These are phyloP conservation scores for Hemileccinum impolitum DNA, from an alignment of 768 basidiomycete genomes.

Conservation along the genomic window DNA sequence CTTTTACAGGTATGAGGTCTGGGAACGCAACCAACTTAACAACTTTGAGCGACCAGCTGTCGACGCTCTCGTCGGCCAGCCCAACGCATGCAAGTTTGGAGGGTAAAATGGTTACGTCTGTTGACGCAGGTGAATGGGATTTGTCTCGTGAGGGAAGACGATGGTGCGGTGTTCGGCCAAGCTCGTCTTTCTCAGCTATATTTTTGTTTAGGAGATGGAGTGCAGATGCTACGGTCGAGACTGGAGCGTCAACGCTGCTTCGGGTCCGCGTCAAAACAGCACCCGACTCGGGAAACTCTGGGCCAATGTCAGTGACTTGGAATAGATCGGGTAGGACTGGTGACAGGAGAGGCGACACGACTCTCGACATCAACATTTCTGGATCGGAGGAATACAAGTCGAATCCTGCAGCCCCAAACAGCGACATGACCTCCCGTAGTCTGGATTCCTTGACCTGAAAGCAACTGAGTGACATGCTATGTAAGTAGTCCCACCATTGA, in stretches of 20 bases:
- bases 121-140: constrained; percentile 52
- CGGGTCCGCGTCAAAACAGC: constrained; percentile 50
- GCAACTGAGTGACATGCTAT: constrained; percentile 4
- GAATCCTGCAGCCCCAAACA: constrained; percentile 61
- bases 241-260: constrained; percentile 36
- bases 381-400: constrained; percentile 55
- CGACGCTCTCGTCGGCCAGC: constrained; percentile 61
- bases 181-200: constrained; percentile 2
- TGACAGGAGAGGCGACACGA: constrained; percentile 30
- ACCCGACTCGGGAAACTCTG: constrained; percentile 34
- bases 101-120: constrained; percentile 60
- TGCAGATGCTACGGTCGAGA: constrained; percentile 9
- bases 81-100: constrained; percentile 77
- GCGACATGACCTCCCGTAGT: constrained; percentile 57
- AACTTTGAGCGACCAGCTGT: constrained; percentile 74
- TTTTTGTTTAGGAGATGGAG: constrained; percentile 6
- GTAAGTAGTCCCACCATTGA: constrained; percentile 3
- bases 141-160: constrained; percentile 31
- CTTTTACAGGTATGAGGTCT: constrained; percentile 52
- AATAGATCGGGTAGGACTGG: constrained; percentile 31
- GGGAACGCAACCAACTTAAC: constrained; percentile 76
- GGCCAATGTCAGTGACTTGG: constrained; percentile 26
- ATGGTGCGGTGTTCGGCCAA: constrained; percentile 5
- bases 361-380: constrained; percentile 31
- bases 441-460: constrained; percentile 63